Percentiles rank a stretch among this genome's conserved stretches.
These are phyloP conservation scores for Pyrenochaeta sp. DNA, from an alignment of 2,329 filamentous ascomycete genomes.

Conservation along the genomic window DNA sequence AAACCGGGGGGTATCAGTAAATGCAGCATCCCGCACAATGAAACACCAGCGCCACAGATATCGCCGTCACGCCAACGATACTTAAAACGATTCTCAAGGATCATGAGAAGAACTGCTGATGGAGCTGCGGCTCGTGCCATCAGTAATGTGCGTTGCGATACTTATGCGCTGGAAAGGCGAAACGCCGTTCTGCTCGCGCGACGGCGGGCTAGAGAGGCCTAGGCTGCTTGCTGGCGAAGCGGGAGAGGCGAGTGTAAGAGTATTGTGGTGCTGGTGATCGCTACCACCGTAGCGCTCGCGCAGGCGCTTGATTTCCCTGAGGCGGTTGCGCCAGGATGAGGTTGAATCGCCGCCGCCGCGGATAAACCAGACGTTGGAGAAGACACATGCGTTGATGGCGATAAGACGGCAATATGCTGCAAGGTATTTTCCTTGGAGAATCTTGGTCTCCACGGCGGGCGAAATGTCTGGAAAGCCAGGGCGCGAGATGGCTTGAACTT, in stretches of 20 bases:
- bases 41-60: too few relatives aligned
- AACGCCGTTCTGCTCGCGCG: constrained; percentile 37
- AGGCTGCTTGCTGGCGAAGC: constrained; percentile 33
- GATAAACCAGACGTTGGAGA: constrained; percentile 87
- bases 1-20: not conserved
- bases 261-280: constrained; percentile 9
- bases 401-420: constrained; percentile 87
- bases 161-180: constrained; percentile 47
- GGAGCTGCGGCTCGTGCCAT: constrained; percentile 49
- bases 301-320: constrained; percentile 84
- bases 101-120: constrained; percentile 47
- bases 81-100: constrained; percentile 12
- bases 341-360: constrained; percentile 81
- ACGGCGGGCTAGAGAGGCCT: constrained; percentile 37
- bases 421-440: constrained; percentile 82
- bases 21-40: not conserved
- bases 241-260: constrained; percentile 20
- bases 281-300: constrained; percentile 64
- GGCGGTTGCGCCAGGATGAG: constrained; percentile 86
- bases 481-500: constrained; percentile 87
- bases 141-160: constrained; percentile 46
- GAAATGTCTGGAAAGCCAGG: constrained; percentile 91
- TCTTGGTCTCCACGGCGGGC: constrained; percentile 86
- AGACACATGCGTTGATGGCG: constrained; percentile 92
- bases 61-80: too few relatives aligned